Percentiles rank a stretch among this genome's conserved stretches.
Evolutionary conservation across 768 basidiomycete genomes (phyloP).

Genomic region (Pholiota conissans): DNA sequence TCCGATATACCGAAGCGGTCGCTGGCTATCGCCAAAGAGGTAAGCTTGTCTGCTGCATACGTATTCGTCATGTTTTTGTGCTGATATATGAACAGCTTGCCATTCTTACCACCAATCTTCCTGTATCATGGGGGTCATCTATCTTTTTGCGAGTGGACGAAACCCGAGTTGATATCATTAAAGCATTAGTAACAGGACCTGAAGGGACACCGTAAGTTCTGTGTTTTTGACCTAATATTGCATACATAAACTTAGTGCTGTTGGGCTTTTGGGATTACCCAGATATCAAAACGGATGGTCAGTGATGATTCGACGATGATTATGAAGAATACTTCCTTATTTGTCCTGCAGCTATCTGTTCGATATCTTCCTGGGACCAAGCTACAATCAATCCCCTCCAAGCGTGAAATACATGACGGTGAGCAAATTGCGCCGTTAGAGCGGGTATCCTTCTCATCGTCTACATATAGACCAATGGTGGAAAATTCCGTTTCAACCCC

Average conservation of each 20-base stretch:
- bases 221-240: neutral
- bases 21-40: constrained; percentile 94
- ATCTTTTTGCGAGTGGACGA: constrained; percentile 94
- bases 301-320: constrained; percentile 19
- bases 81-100: constrained; percentile 60
- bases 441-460: neutral
- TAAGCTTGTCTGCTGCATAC: constrained; percentile 22
- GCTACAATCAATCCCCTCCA: constrained; percentile 87
- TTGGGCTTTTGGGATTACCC: neutral
- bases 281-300: constrained; percentile 93
- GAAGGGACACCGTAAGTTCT: constrained; percentile 85
- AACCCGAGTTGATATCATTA: constrained; percentile 87
- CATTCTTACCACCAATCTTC: constrained; percentile 89
- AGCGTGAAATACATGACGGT: constrained; percentile 65
- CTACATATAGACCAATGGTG: constrained; percentile 74
- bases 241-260: neutral
- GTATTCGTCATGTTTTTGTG: neutral
- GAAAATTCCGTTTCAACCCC: constrained; percentile 90
- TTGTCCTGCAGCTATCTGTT: constrained; percentile 50
- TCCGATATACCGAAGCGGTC: constrained; percentile 90
- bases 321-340: neutral
- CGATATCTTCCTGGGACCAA: constrained; percentile 90
- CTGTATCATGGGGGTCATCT: constrained; percentile 94
- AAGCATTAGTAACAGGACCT: constrained; percentile 89
- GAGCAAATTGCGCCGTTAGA: constrained; percentile 16